phyloP scores from a whole-genome alignment of 441 rosid genomes.

The Gossypium schwendimanii region DNA sequence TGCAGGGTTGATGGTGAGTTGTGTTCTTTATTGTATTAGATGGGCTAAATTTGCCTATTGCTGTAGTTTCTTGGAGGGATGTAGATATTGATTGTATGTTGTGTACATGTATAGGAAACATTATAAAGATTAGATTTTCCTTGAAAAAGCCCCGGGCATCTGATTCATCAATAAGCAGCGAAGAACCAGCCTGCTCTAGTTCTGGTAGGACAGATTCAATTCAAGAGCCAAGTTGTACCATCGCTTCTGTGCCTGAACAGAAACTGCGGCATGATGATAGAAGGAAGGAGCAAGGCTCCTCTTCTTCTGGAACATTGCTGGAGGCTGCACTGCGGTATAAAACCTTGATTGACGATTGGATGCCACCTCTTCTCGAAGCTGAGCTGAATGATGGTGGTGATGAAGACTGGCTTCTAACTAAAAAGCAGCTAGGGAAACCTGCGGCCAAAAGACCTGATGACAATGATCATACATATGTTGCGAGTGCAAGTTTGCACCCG shows the following conservation, averaged over 20 bases:
- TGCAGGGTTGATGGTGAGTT: slow-evolving; percentile 35
- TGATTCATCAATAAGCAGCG: background rate
- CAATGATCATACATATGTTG: background rate
- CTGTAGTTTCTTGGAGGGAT: background rate
- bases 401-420: slow-evolving; percentile 33
- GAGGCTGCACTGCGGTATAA: slow-evolving; percentile 19
- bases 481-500: slow-evolving; percentile 23
- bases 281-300: background rate
- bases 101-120: slow-evolving; percentile 29
- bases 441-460: slow-evolving; percentile 12
- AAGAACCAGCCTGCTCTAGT: slow-evolving; percentile 5
- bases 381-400: slow-evolving; percentile 13
- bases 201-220: slow-evolving; percentile 9
- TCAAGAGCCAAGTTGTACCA: background rate
- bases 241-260: background rate
- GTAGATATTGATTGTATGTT: background rate
- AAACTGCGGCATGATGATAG: background rate
- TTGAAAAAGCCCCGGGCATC: slow-evolving; percentile 23
- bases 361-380: slow-evolving; percentile 18
- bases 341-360: slow-evolving; percentile 29
- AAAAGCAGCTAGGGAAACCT: slow-evolving; percentile 12
- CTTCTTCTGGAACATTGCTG: background rate
- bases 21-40: background rate
- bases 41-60: background rate
- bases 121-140: slow-evolving; percentile 40